Evolutionary conservation across 805 yeast species (phyloP).

Genomic region (Candida michaelii): DNA sequence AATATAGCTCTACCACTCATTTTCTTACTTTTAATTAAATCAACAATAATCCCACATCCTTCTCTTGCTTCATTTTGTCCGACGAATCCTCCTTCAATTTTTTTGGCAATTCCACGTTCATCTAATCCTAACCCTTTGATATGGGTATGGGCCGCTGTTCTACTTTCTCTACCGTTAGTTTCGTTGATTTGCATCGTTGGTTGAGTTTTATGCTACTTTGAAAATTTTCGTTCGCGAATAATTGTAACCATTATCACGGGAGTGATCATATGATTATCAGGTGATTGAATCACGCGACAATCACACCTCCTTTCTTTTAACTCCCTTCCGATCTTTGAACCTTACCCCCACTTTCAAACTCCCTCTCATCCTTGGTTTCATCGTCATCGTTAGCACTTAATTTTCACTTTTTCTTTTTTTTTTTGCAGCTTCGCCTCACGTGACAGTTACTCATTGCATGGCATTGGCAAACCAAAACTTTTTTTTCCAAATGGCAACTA

Average conservation of each 20-base stretch:
- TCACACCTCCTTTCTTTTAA: too few relatives aligned
- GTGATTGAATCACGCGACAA: too few relatives aligned
- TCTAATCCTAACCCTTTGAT: conserved; percentile 93
- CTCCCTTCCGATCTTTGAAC: too few relatives aligned
- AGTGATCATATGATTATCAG: too few relatives aligned
- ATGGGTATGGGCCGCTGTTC: conserved; percentile 97
- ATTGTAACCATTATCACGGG: neutral
- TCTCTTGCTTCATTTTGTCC: conserved; percentile 77
- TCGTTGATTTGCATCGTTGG: conserved; percentile 79
- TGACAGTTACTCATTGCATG: too few relatives aligned
- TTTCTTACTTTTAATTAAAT: conserved; percentile 85
- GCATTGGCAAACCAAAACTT: too few relatives aligned
- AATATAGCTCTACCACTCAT: conserved; percentile 96
- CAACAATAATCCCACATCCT: conserved; percentile 94
- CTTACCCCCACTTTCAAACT: too few relatives aligned
- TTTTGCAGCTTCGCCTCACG: too few relatives aligned
- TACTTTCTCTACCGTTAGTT: conserved; percentile 47
- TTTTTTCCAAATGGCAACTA: too few relatives aligned
- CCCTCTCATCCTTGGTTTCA: too few relatives aligned
- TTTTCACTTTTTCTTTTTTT: too few relatives aligned
- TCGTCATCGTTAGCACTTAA: too few relatives aligned
- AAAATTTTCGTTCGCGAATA: conserved; percentile 3
- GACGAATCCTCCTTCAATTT: conserved; percentile 84
- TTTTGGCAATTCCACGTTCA: conserved; percentile 82
- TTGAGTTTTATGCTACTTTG: neutral